Base-by-base conservation (phyloP, 768 basidiomycete species). In the Tulasnella calospora region DNA sequence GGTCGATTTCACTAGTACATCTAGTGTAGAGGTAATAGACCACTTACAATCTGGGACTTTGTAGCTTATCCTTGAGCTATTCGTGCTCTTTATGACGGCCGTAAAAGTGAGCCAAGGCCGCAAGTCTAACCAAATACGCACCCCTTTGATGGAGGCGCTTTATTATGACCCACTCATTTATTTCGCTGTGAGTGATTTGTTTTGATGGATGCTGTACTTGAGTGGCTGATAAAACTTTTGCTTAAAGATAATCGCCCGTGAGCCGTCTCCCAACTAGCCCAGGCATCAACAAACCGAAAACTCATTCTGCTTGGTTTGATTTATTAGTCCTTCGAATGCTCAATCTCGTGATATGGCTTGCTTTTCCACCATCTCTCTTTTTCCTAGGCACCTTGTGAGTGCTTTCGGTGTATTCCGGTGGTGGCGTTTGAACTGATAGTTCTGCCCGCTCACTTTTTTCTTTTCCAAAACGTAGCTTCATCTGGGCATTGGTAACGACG, bases 21-120 rank as follows among this genome's bases (percentile, higher is more conserved):
- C 6, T 57, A n/a, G 30, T 15, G 55, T 30, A n/a, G n/a, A 27
- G 15, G 13, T 2, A 57, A n/a, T 9, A n/a, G 7, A 9, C 0
- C 8, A 57, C 55, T 30, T 23, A 57, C 30, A 27, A 35, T 17
- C 12, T n/a, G 51, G 6, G 30, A 44, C 1, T 17, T 17, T 15
- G 12, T 12, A 73, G 71, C 21, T 73, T 15, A 13, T 73, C 3
- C 46, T 38, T 17, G 71, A 73, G 17, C 40, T 73, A 19, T 23
- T 73, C 15, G 71, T 73, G 71, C 36, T 33, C 71, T 8, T 73
- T 21, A 73, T 73, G 71, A 73, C 71, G 15, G 46, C 36, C 19
- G 12, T 73, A 30, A 73, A 73, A 36, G 21, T 15, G 2, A 19
- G 33, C 12, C 30, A 73, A 36, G 15, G 35, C 19, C 40, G 40